Percentiles rank a stretch among this genome's conserved stretches.
Evolutionary conservation across 2,329 filamentous ascomycete species (phyloP).

Genomic region (Fusarium kyushuense): DNA sequence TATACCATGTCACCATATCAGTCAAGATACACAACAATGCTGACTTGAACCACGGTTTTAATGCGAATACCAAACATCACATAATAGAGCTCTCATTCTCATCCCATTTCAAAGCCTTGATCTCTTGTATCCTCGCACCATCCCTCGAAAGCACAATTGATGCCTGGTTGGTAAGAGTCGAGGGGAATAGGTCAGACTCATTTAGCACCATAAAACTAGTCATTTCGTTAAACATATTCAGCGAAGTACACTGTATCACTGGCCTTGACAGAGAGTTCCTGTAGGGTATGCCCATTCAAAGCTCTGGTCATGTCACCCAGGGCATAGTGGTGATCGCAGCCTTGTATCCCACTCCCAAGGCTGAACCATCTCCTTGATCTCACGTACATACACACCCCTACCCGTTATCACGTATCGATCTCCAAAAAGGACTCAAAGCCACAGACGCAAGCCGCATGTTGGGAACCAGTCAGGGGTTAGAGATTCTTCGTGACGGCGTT

Average conservation of each 20-base stretch:
- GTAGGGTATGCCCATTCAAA: too few relatives aligned
- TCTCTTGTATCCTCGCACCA: not conserved
- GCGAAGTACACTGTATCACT: too few relatives aligned
- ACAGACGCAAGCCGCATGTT: constrained; percentile 42
- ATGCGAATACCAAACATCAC: not conserved
- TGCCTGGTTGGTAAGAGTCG: too few relatives aligned
- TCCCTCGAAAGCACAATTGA: not conserved
- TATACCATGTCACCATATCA: not conserved
- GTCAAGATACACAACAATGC: not conserved
- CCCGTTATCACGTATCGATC: constrained; percentile 9
- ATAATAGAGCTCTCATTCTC: not conserved
- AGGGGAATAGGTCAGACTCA: too few relatives aligned
- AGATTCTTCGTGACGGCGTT: constrained; percentile 25
- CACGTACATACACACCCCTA: constrained; percentile 24
- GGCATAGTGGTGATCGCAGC: not conserved
- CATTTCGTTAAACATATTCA: too few relatives aligned
- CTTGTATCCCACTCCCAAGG: constrained; percentile 20
- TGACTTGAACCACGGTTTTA: not conserved
- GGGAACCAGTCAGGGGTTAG: constrained; percentile 41
- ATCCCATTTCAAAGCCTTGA: not conserved
- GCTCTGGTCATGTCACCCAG: too few relatives aligned
- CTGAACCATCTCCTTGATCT: constrained; percentile 4
- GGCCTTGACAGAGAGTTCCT: too few relatives aligned
- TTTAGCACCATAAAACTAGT: too few relatives aligned
- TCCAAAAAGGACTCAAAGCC: constrained; percentile 32